Evolutionary conservation across 179 eudicot genomes (phyloP).

Genomic region (Beta corolliflora): DNA sequence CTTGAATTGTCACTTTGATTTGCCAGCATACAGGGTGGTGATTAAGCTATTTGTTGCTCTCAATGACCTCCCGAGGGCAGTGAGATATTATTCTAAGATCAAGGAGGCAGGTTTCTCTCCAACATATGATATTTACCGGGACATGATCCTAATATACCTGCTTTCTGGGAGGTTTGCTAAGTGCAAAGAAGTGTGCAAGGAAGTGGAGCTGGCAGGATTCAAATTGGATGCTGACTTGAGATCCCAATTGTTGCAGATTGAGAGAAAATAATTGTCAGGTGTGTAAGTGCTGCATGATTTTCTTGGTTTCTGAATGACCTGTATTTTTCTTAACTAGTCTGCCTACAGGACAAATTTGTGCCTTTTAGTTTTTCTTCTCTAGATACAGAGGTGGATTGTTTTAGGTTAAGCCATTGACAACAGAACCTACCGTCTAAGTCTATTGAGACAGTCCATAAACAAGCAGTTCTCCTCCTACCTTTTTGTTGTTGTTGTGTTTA

Average conservation of each 20-base stretch:
- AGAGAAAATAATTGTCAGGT: constrained; percentile 31
- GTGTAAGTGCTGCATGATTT: constrained; percentile 15
- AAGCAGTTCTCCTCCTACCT: not conserved
- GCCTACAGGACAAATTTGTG: not conserved
- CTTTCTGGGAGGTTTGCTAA: constrained; percentile 75
- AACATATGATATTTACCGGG: constrained; percentile 69
- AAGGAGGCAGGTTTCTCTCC: constrained; percentile 89
- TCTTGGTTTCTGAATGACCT: constrained; percentile 10
- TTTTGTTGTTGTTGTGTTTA: not conserved
- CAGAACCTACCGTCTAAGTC: not conserved
- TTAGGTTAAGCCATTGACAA: not conserved
- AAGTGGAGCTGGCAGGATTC: constrained; percentile 75
- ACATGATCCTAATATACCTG: constrained; percentile 52
- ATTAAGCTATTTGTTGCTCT: constrained; percentile 75
- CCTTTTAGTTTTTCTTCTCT: not conserved
- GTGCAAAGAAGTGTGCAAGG: constrained; percentile 74
- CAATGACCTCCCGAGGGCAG: constrained; percentile 77
- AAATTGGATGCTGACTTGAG: constrained; percentile 50
- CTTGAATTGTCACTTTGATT: constrained; percentile 58
- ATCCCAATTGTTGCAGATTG: constrained; percentile 50
- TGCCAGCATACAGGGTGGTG: constrained; percentile 81
- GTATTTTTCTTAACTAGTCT: not conserved
- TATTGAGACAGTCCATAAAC: not conserved
- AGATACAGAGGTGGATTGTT: not conserved
- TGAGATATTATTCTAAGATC: constrained; percentile 70